Base-by-base conservation (phyloP, 148 eudicot species). In the Drosera capensis region DNA sequence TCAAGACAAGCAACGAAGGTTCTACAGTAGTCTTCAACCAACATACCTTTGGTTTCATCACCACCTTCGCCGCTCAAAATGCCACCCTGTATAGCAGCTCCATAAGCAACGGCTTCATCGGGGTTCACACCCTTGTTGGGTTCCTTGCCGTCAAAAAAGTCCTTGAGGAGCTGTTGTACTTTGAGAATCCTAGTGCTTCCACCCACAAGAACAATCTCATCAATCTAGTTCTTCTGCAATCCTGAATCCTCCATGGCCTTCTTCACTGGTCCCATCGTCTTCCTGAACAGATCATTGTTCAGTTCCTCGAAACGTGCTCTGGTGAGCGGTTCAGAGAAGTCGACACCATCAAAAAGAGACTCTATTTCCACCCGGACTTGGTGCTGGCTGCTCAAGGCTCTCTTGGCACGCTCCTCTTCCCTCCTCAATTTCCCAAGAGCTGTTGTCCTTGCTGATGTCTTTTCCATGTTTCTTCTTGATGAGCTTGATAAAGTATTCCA, bases 371-470 rank as follows among this genome's bases (percentile, higher is more conserved):
- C 45, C 7, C 45, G 45, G 45, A 41, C 45, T 41, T 41, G 45
- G 23, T 41, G 45, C 23, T 41, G 45, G 45, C 45, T 41, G 23
- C 45, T 41, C 45, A 41, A 41, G 7, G 45, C 45, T 41, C 45
- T 41, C 45, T 41, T 41, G 7, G 45, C 45, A 41, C 45, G 45
- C 45, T 41, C 45, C 2, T 8, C 22, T n/a, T 41, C 45, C 14
- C 45, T 41, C 45, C 45, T 41, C 23, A 41, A 17, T 19, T 41
- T 41, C 8, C 45, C 45, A 41, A 41, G 45, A 17, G 45, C 45
- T 41, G 45, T 41, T 41, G 45, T 41, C 45, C 21, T 41, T 41
- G 8, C 45, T 41, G 8, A 41, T 41, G 45, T 41, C 45, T 14
- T 17, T 16, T 0, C 8, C 14, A 23, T 41, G 23, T n/a, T 41